These are phyloP conservation scores for Oryza coarctata DNA, from an alignment of 176 grass and related monocot species.

Conservation along the genomic window DNA sequence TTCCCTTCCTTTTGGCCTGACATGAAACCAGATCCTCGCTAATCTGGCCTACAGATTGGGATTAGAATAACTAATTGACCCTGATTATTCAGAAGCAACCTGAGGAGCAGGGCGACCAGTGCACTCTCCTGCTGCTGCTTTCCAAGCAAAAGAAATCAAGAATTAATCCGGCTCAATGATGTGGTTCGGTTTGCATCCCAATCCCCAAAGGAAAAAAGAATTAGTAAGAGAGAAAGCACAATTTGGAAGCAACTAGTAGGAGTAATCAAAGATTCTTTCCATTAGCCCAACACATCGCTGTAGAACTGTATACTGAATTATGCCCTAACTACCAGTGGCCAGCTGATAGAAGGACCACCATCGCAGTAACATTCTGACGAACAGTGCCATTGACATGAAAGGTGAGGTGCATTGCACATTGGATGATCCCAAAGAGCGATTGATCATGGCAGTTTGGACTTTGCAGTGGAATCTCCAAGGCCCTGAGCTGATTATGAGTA, in stretches of 20 bases:
- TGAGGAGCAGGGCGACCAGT: constrained; percentile 20
- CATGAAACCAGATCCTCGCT: constrained; percentile 65
- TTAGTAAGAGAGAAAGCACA: background rate
- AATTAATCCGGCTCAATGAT: constrained; percentile 25
- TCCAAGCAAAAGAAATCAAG: background rate
- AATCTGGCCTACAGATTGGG: constrained; percentile 46
- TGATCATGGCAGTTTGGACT: constrained; percentile 39
- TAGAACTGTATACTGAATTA: background rate
- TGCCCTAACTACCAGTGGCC: background rate
- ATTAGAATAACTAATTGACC: constrained; percentile 16
- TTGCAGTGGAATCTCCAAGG: constrained; percentile 24
- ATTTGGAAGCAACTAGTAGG: background rate
- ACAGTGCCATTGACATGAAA: constrained; percentile 13
- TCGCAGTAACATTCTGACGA: background rate
- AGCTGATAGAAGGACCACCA: background rate
- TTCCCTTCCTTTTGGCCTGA: constrained; percentile 41
- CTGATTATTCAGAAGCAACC: constrained; percentile 44
- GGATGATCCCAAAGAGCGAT: constrained; percentile 14
- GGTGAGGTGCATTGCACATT: constrained; percentile 24
- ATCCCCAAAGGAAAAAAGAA: background rate
- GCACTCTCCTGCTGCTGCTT: background rate
- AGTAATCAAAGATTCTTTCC: background rate
- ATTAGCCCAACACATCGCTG: background rate
- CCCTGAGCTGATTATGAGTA: background rate
- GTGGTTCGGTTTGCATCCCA: background rate